Percentiles rank a stretch among this genome's conserved stretches.
phyloP scores from a whole-genome alignment of 805 yeast species.

The Schizosaccharomyces lindneri region DNA sequence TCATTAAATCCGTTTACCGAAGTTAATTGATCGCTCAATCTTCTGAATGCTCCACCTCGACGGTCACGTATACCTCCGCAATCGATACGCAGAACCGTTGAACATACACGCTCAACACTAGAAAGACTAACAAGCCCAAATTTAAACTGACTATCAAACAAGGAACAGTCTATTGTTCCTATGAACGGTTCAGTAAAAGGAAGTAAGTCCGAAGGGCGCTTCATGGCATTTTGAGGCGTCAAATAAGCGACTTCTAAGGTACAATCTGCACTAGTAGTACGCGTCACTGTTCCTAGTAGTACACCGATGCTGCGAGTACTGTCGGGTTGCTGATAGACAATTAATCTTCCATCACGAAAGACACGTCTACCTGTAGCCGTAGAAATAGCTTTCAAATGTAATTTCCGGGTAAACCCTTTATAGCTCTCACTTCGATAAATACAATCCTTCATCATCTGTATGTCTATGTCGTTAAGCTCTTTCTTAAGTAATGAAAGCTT shows the following conservation, averaged over 20 bases:
- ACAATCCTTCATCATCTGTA: slow-evolving; percentile 21
- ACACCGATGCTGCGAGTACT: not conserved
- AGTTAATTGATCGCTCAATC: slow-evolving; percentile 1
- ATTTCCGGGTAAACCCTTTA: slow-evolving; percentile 19
- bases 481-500: slow-evolving; percentile 19
- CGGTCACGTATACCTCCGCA: not conserved
- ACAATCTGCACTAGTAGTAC: not conserved
- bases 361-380: slow-evolving; percentile 24
- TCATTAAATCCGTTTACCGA: not conserved
- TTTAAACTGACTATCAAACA: not conserved
- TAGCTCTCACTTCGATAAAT: slow-evolving; percentile 24
- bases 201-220: not conserved
- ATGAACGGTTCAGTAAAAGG: not conserved
- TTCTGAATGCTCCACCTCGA: not conserved
- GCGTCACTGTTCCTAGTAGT: not conserved
- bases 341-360: slow-evolving; percentile 14
- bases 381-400: slow-evolving; percentile 24
- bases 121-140: not conserved
- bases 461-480: slow-evolving; percentile 16
- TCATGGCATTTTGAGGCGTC: not conserved
- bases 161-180: not conserved
- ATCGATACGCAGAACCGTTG: not conserved
- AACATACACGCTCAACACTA: not conserved
- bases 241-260: not conserved
- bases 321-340: slow-evolving; percentile 6